A percentile compares a stretch with the other conserved stretches of the same genome.
phyloP scores from a whole-genome alignment of 78 protist genomes.

The Monosiga brevicollis region DNA sequence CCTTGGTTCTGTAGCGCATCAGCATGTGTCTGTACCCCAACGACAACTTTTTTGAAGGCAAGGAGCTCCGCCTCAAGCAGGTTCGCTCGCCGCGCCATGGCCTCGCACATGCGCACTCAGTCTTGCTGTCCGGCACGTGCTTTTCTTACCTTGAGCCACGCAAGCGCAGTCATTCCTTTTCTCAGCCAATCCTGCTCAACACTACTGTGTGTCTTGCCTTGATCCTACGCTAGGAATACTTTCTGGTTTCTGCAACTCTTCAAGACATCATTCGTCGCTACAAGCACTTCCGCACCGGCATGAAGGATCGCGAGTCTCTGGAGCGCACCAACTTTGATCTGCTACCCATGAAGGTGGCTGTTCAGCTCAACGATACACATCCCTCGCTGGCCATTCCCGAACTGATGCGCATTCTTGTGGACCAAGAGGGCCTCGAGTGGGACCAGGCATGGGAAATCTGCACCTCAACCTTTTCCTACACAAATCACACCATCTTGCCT shows the following conservation, averaged over 20 bases:
- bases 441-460: slow-evolving; percentile 80
- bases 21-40: slow-evolving; percentile 91
- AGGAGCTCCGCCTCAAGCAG: slow-evolving; percentile 87
- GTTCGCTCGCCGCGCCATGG: too few relatives aligned
- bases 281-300: slow-evolving; percentile 20
- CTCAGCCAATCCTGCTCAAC: too few relatives aligned
- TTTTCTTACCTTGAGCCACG: too few relatives aligned
- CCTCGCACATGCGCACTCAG: too few relatives aligned
- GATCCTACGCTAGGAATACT: slow-evolving; percentile 77
- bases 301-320: not conserved
- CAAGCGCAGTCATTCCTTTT: too few relatives aligned
- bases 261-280: slow-evolving; percentile 84
- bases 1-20: too few relatives aligned
- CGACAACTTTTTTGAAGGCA: slow-evolving; percentile 79
- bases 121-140: too few relatives aligned
- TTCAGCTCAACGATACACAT: slow-evolving; percentile 96
- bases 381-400: slow-evolving; percentile 85
- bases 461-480: slow-evolving; percentile 71
- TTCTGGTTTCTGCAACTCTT: slow-evolving; percentile 82
- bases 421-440: slow-evolving; percentile 66
- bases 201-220: too few relatives aligned
- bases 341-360: slow-evolving; percentile 18
- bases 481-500: slow-evolving; percentile 95
- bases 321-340: not conserved
- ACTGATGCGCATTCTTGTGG: slow-evolving; percentile 77